A percentile compares a stretch with the other conserved stretches of the same genome.
Evolutionary conservation across 768 basidiomycete species (phyloP).

Genomic region (Lactifluus echinatus): DNA sequence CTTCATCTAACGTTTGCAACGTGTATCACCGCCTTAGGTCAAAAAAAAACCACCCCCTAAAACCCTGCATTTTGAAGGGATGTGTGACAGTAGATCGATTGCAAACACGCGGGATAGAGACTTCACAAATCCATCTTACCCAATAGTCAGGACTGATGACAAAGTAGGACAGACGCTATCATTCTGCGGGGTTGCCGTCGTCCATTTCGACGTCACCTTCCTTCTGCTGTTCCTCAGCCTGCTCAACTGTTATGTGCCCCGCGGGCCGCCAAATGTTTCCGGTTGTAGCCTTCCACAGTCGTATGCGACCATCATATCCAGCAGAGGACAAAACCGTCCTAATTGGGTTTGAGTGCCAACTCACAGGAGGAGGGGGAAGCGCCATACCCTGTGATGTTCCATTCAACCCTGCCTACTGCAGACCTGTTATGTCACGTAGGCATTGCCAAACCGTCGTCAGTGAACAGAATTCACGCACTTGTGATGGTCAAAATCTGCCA

Average conservation of each 20-base stretch:
- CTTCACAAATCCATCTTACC: background rate
- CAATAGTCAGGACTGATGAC: background rate
- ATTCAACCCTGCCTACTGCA: constrained; percentile 79
- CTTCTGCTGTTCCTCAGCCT: constrained; percentile 42
- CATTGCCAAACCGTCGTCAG: background rate
- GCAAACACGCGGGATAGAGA: background rate
- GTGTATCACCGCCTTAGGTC: background rate
- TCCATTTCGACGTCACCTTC: constrained; percentile 40
- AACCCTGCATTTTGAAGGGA: background rate
- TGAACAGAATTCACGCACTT: constrained; percentile 37
- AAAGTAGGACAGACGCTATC: background rate
- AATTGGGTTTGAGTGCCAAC: background rate
- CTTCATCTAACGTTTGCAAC: background rate
- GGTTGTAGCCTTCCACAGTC: constrained; percentile 78
- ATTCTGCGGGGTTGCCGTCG: constrained; percentile 32
- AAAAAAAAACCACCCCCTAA: background rate
- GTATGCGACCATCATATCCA: constrained; percentile 74
- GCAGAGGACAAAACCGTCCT: constrained; percentile 79
- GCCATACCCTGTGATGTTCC: constrained; percentile 81
- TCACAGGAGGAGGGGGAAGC: background rate
- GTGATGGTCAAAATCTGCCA: constrained; percentile 85
- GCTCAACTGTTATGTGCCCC: constrained; percentile 75
- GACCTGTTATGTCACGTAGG: constrained; percentile 35
- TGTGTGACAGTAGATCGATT: background rate
- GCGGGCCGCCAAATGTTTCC: constrained; percentile 81